These are phyloP conservation scores for Podospora comata DNA, from an alignment of 495 filamentous ascomycete species.

Conservation along the genomic window DNA sequence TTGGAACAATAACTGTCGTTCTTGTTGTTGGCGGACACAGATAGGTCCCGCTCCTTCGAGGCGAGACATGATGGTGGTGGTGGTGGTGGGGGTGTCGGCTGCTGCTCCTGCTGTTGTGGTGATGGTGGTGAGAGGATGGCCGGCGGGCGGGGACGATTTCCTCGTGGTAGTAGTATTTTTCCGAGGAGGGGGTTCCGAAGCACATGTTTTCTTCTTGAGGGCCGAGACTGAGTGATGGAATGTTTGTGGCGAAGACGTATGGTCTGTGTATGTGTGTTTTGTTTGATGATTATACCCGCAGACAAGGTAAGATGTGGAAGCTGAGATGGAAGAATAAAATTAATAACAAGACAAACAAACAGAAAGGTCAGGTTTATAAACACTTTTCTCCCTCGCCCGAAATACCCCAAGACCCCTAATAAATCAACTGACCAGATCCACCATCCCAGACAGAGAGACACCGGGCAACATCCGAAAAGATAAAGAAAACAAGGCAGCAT, in stretches of 20 bases:
- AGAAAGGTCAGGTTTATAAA: neutral
- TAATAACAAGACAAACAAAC: neutral
- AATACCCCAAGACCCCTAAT: neutral
- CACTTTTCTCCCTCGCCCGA: neutral
- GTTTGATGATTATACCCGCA: too few relatives aligned
- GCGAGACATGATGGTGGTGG: constrained; percentile 12
- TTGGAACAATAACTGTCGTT: constrained; percentile 11
- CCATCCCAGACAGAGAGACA: neutral
- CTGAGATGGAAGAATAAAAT: neutral
- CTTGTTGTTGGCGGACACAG: constrained; percentile 8
- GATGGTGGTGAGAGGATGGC: constrained; percentile 32
- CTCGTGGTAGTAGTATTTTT: constrained; percentile 50
- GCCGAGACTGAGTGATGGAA: neutral
- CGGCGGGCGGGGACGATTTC: constrained; percentile 43
- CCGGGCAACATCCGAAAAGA: neutral
- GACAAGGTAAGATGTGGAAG: neutral
- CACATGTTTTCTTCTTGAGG: constrained; percentile 36
- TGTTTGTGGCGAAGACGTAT: neutral
- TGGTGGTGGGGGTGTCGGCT: constrained; percentile 15
- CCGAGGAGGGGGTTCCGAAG: constrained; percentile 36
- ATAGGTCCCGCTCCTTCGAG: constrained; percentile 5
- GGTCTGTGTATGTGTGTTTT: neutral
- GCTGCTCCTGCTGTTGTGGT: constrained; percentile 27
- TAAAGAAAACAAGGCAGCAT: constrained; percentile 12
- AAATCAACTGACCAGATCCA: neutral